phyloP scores from a whole-genome alignment of 352 stramenopile species.

The Globisporangium paddicum region DNA sequence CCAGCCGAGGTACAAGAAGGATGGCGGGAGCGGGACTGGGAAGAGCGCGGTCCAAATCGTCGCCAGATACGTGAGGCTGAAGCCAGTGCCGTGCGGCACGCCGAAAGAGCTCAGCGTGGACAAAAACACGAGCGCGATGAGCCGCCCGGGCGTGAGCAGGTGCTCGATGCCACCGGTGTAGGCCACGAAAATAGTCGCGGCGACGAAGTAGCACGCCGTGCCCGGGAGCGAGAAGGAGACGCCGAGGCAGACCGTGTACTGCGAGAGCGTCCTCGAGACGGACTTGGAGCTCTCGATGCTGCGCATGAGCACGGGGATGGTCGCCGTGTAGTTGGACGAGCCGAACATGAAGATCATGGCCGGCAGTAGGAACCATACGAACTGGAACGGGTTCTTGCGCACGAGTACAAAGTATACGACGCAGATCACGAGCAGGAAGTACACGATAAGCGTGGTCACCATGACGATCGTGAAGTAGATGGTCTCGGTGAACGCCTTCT shows the following conservation, averaged over 20 bases:
- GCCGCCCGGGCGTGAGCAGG: slow-evolving; percentile 29
- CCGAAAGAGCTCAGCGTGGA: slow-evolving; percentile 51
- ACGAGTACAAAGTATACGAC: slow-evolving; percentile 52
- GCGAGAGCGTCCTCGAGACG: slow-evolving; percentile 55
- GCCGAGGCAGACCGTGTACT: slow-evolving; percentile 53
- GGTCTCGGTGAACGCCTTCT: slow-evolving; percentile 22
- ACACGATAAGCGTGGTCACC: slow-evolving; percentile 29
- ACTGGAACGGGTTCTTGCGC: slow-evolving; percentile 57
- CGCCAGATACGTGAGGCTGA: slow-evolving; percentile 40
- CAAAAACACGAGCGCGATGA: slow-evolving; percentile 40
- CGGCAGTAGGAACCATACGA: slow-evolving; percentile 48
- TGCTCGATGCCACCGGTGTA: slow-evolving; percentile 42
- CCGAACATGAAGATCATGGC: slow-evolving; percentile 53
- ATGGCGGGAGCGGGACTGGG: slow-evolving; percentile 25
- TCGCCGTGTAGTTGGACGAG: slow-evolving; percentile 38
- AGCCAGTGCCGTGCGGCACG: slow-evolving; percentile 27
- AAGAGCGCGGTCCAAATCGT: slow-evolving; percentile 58
- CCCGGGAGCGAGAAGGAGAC: slow-evolving; percentile 47
- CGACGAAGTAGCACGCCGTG: slow-evolving; percentile 45
- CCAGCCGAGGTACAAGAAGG: slow-evolving; percentile 33
- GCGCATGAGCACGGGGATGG: slow-evolving; percentile 57
- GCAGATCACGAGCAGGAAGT: slow-evolving; percentile 55
- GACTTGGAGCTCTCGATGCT: slow-evolving; percentile 56
- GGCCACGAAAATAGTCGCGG: slow-evolving; percentile 55
- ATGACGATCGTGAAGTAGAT: slow-evolving; percentile 42